phyloP scores from a whole-genome alignment of 2,329 filamentous ascomycete genomes.

The Aspergillus floridensis region DNA sequence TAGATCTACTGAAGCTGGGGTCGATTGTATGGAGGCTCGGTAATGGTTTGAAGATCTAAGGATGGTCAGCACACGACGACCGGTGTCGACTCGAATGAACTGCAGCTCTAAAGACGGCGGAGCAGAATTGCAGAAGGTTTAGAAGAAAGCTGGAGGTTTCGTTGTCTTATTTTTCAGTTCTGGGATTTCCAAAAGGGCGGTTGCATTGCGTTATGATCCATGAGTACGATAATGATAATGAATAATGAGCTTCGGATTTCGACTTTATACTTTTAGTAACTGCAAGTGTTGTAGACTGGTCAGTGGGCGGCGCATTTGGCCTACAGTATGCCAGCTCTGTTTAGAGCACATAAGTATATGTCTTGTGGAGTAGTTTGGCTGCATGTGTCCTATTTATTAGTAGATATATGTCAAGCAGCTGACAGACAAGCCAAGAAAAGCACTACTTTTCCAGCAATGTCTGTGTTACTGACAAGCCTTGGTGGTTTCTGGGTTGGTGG shows the following conservation, averaged over 20 bases:
- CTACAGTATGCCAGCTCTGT: background rate
- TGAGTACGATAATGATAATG: background rate
- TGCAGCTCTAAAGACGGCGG: background rate
- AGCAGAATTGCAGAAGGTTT: too few relatives aligned
- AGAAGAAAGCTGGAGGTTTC: background rate
- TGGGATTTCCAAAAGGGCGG: background rate
- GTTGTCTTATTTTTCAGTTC: background rate
- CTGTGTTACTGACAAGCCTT: background rate
- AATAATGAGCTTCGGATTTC: background rate
- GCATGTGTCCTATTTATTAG: background rate
- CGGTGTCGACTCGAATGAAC: background rate
- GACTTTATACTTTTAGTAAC: background rate
- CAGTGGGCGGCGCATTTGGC: background rate
- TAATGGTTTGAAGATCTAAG: background rate
- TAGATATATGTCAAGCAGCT: background rate
- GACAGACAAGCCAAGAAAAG: background rate
- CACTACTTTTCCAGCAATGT: background rate
- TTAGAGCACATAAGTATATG: too few relatives aligned
- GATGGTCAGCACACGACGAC: background rate
- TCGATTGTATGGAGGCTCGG: background rate
- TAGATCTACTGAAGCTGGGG: background rate
- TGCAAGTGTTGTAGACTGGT: background rate
- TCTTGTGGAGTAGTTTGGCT: background rate
- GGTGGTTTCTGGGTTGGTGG: background rate
- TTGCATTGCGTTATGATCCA: background rate